A percentile compares a stretch with the other conserved stretches of the same genome.
These are phyloP conservation scores for Colletotrichum horii DNA, from an alignment of 2,329 filamentous ascomycete genomes.

Conservation along the genomic window DNA sequence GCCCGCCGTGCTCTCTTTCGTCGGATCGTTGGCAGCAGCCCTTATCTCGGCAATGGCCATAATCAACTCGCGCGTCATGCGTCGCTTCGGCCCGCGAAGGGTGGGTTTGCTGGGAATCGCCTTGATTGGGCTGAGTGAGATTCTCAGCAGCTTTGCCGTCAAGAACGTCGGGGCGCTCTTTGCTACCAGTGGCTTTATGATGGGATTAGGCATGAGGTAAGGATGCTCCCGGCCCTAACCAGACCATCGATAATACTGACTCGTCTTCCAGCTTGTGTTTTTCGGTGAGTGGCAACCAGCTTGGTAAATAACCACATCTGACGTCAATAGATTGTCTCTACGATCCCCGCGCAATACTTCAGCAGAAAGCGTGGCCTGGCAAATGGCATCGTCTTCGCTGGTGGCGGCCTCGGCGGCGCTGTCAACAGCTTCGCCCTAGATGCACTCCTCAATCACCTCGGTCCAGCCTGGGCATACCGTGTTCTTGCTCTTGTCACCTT, in stretches of 20 bases:
- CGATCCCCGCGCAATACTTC: conserved; percentile 60
- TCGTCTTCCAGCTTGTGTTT: not conserved
- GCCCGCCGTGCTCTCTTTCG: conserved; percentile 61
- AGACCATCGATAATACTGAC: not conserved
- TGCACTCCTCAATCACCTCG: conserved; percentile 49
- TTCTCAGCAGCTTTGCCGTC: conserved; percentile 45
- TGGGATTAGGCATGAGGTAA: conserved; percentile 35
- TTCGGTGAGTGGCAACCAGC: not conserved
- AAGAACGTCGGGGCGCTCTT: conserved; percentile 39
- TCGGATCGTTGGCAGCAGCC: conserved; percentile 58
- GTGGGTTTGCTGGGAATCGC: conserved; percentile 54
- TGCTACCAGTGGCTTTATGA: conserved; percentile 34
- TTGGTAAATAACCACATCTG: not conserved
- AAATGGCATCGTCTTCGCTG: conserved; percentile 59
- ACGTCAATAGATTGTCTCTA: conserved; percentile 43
- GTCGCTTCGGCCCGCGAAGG: conserved; percentile 50
- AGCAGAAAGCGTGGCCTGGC: conserved; percentile 56
- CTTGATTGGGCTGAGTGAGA: conserved; percentile 53
- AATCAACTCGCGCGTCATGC: conserved; percentile 55
- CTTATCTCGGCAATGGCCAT: conserved; percentile 58
- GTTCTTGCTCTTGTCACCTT: conserved; percentile 57
- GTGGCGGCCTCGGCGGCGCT: conserved; percentile 61
- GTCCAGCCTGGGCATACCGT: conserved; percentile 56
- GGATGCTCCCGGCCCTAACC: not conserved
- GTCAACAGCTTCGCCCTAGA: conserved; percentile 56